Evolutionary conservation across 139 green algal genomes (phyloP), one percentile per base, ranked within the genome.

Genomic region (Closterium sp.): DNA sequence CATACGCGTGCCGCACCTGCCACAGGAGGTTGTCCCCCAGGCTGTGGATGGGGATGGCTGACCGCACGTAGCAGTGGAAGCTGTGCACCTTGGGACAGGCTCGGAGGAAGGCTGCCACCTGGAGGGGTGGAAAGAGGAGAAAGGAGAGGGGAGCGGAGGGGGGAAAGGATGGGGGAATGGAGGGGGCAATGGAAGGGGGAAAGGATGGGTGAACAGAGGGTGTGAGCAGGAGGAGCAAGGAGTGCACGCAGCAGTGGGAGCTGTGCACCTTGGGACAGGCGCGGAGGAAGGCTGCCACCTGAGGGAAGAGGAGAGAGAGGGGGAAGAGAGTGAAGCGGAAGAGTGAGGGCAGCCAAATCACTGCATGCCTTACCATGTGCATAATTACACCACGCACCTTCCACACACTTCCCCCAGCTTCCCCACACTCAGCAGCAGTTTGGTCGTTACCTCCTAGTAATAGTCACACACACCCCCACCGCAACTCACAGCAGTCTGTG

Each of bases 191-290:
- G 76, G 28, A 66, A 66, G 38, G 38, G 38, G 38, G 38, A 8
- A 10, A 23, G 38, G 38, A 66, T 66, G 38, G 38, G n/a, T 7
- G 21, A 85, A 85, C 64, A 83, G 10, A 28, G 64, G 12, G 16
- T 83, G 64, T 28, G 64, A 83, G 64, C 64, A 10, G 64, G 16
- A 83, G 81, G 30, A 85, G 4, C 25, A 34, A 85, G 81, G 30
- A 85, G 81, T 34, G 83, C 88, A 87, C 88, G 84, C 35, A 91
- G 35, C 88, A 91, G 1, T 30, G 88, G 84, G 88, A 91, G 34
- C 25, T 28, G 31, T 32, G 28, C 28, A 91, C 34, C 2, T 32
- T 21, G 23, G 88, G 64, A 43, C 88, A 91, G 25, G 35, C 88
- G 7, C 64, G 88, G 2, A 91, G 30, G 55, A 91, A 91, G 64